Evolutionary conservation across 1,284 basidiomycete genomes (phyloP), one percentile per base, ranked within the genome.

Genomic region (Schizophyllum amplum): DNA sequence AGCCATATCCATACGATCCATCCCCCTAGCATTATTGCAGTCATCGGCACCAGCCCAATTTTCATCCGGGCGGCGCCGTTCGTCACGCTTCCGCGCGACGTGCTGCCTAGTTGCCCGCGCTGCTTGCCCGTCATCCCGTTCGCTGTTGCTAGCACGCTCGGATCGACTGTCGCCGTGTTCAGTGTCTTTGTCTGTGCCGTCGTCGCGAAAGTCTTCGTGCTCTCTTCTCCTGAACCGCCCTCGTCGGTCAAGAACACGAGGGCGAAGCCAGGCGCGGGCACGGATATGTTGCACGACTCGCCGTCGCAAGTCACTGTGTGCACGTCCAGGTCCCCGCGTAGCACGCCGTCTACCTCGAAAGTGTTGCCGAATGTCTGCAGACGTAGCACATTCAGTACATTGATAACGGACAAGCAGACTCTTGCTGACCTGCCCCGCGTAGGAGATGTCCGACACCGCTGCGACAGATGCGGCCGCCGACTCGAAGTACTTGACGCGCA

Each of bases 211-310:
- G 83, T 86, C 51, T 67, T 61, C 4, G 73, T 75, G 7, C 72
- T 67, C 1, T 75, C 69, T 0, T 74, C 70, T 13, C 73, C 72
- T 7, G 60, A 61, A 51, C 78, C 63, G 2, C 78, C 74, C 20
- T 71, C 68, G 42, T 75, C 69, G 47, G 73, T 77, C 52, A 92
- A 69, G 75, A 87, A 90, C 52, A 91, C 86, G 54, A 92, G 72
- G 4, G 87, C 87, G 61, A 84, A 80, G 5, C 76, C 80, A 0
- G 89, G 89, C 1, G 86, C 87, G 33, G 78, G 79, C 26, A 91
- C 80, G 1, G 73, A 74, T 52, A 91, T 69, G 4, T 66, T 59
- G 66, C 89, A 92, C 57, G 74, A 69, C 4, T 64, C 57, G 24
- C 70, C 69, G 60, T 74, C 66, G 61, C 87, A 90, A 6, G 67